phyloP scores from a whole-genome alignment of 257 asterid genomes.

The Gentiana macrophylla region DNA sequence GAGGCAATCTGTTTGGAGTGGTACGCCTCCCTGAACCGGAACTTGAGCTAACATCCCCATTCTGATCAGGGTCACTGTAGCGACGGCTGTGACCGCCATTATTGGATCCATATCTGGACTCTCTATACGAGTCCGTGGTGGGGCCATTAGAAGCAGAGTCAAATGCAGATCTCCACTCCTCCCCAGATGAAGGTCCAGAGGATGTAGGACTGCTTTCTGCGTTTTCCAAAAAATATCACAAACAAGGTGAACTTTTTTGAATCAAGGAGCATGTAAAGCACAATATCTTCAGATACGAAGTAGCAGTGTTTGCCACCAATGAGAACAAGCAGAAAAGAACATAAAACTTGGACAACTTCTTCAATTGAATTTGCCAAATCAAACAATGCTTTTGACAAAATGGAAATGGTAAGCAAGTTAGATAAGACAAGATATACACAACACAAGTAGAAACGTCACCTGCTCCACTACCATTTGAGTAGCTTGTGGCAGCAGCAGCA shows the following conservation, averaged over 20 bases:
- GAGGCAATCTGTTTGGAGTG: slow-evolving; percentile 86
- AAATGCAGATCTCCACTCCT: slow-evolving; percentile 94
- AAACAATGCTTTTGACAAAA: neutral
- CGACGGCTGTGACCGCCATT: slow-evolving; percentile 51
- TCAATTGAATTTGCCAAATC: too few species aligned
- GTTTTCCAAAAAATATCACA: slow-evolving; percentile 5
- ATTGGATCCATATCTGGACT: slow-evolving; percentile 43
- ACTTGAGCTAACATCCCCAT: slow-evolving; percentile 51
- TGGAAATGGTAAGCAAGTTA: neutral
- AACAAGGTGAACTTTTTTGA: neutral
- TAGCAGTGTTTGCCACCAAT: neutral
- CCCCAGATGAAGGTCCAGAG: slow-evolving; percentile 61
- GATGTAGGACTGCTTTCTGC: slow-evolving; percentile 81
- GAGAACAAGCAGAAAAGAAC: neutral
- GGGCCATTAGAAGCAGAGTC: slow-evolving; percentile 78
- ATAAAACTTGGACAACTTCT: too few species aligned
- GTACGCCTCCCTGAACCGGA: slow-evolving; percentile 65
- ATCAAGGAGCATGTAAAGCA: slow-evolving; percentile 2
- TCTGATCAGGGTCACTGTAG: slow-evolving; percentile 65
- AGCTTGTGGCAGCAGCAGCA: slow-evolving; percentile 66
- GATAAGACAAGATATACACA: neutral
- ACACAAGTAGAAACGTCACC: slow-evolving; percentile 23
- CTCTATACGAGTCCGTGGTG: slow-evolving; percentile 30
- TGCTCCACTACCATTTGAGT: slow-evolving; percentile 53
- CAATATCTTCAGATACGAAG: too few species aligned